A percentile compares a stretch with the other conserved stretches of the same genome.
Conservation (phyloP, 148 eudicot genomes). For the Fagopyrum tataricum region DNA sequence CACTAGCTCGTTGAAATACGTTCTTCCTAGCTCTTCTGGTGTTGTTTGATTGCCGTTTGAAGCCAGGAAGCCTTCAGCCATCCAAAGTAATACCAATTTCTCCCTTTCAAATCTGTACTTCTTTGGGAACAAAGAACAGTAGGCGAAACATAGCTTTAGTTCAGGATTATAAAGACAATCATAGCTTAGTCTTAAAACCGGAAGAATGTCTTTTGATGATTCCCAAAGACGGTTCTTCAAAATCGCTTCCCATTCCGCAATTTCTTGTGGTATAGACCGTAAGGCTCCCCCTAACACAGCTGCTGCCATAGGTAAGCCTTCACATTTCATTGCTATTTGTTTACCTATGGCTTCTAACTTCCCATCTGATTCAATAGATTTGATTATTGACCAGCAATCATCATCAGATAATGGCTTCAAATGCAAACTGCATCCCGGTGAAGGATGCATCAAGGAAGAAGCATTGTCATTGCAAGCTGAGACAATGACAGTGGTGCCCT, state of each 20-base stretch:
- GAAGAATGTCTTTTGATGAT: constrained; percentile 12
- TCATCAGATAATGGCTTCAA: constrained; percentile 18
- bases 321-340: constrained; percentile 19
- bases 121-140: constrained; percentile 28
- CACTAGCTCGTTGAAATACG: constrained; percentile 19
- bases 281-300: constrained; percentile 20
- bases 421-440: background rate
- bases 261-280: background rate
- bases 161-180: constrained; percentile 18
- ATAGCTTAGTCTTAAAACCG: constrained; percentile 26
- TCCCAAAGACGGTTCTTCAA: constrained; percentile 21
- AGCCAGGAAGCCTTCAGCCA: constrained; percentile 27
- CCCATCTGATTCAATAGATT: constrained; percentile 6
- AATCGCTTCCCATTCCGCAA: constrained; percentile 17
- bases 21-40: constrained; percentile 17
- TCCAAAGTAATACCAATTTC: constrained; percentile 25
- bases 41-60: background rate
- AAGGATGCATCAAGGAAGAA: constrained; percentile 4
- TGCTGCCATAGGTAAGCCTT: constrained; percentile 30
- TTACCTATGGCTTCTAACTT: constrained; percentile 17
- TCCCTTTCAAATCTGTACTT: constrained; percentile 21
- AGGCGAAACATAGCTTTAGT: constrained; percentile 33
- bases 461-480: constrained; percentile 22
- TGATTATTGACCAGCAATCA: constrained; percentile 24
- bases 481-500: constrained; percentile 26